Percentiles rank a stretch among this genome's conserved stretches.
These are phyloP conservation scores for Solanum raphanifolium DNA, from an alignment of 257 asterid genomes.

Conservation along the genomic window DNA sequence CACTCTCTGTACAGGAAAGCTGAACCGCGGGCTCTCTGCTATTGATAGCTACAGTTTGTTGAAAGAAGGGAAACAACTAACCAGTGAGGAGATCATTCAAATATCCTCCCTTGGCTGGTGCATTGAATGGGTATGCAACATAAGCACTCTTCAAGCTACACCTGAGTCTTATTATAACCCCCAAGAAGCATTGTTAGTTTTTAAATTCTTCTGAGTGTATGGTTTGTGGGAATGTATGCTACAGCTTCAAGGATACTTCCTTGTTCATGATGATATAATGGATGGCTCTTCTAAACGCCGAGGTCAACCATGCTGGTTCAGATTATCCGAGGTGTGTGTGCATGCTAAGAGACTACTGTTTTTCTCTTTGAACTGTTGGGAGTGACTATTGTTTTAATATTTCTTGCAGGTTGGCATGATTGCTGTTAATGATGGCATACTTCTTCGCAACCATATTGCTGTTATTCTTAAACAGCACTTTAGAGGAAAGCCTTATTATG, in stretches of 20 bases:
- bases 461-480: slow-evolving; percentile 86
- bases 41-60: slow-evolving; percentile 83
- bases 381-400: not conserved
- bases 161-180: not conserved
- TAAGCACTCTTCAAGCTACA: not conserved
- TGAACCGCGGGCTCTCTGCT: slow-evolving; percentile 85
- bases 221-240: not conserved
- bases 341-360: slow-evolving; percentile 4
- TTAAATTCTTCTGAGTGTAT: not conserved
- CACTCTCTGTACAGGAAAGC: slow-evolving; percentile 50
- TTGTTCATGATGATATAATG: slow-evolving; percentile 94
- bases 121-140: slow-evolving; percentile 76
- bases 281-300: slow-evolving; percentile 80
- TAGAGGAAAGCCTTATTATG: slow-evolving; percentile 73
- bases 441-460: slow-evolving; percentile 87
- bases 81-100: slow-evolving; percentile 64
- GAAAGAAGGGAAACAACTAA: slow-evolving; percentile 62
- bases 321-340: slow-evolving; percentile 52
- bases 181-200: not conserved
- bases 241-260: slow-evolving; percentile 98
- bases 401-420: slow-evolving; percentile 78
- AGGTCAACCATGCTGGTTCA: slow-evolving; percentile 92
- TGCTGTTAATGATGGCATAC: slow-evolving; percentile 75
- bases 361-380: not conserved
- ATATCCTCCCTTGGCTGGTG: slow-evolving; percentile 93